Percentiles rank a stretch among this genome's conserved stretches.
Evolutionary conservation across 2,329 filamentous ascomycete genomes (phyloP).

Genomic region (Neofusicoccum cordaticola): DNA sequence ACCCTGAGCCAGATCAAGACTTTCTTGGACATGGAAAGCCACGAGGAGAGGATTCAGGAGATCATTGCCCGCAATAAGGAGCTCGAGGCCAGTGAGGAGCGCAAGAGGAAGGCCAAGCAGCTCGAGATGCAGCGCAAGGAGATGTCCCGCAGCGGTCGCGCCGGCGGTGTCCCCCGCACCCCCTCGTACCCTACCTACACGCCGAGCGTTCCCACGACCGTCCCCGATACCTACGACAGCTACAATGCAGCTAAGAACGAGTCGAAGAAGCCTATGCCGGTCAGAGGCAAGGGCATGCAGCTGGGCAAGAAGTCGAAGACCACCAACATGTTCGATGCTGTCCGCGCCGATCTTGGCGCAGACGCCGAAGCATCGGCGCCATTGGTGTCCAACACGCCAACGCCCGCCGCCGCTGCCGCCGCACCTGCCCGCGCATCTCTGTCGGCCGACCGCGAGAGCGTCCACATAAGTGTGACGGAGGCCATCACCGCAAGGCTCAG

Average conservation of each 20-base stretch:
- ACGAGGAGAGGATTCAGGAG: constrained; percentile 98
- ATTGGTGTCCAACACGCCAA: constrained; percentile 61
- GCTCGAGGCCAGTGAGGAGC: constrained; percentile 94
- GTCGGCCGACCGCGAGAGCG: constrained; percentile 74
- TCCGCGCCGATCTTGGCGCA: constrained; percentile 84
- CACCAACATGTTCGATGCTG: constrained; percentile 94
- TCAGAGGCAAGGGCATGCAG: constrained; percentile 97
- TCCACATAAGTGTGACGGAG: constrained; percentile 86
- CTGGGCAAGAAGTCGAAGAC: constrained; percentile 98
- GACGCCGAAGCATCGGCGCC: constrained; percentile 73
- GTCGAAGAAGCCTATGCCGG: constrained; percentile 64
- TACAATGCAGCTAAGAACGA: constrained; percentile 99
- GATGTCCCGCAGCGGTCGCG: constrained; percentile 71
- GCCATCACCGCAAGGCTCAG: constrained; percentile 86
- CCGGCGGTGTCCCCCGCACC: constrained; percentile 60
- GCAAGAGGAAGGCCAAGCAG: constrained; percentile 98
- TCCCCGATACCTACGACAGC: constrained; percentile 81
- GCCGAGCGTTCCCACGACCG: constrained; percentile 68
- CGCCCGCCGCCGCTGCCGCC: constrained; percentile 48
- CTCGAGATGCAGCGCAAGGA: constrained; percentile 99
- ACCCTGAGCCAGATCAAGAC: constrained; percentile 98
- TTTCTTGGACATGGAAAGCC: constrained; percentile 98
- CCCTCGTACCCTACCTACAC: constrained; percentile 89
- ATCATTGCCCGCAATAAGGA: constrained; percentile 99
- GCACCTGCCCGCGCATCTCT: constrained; percentile 59